These are phyloP conservation scores for Leucosporidium creatinivorum DNA, from an alignment of 768 basidiomycete species.

Conservation along the genomic window DNA sequence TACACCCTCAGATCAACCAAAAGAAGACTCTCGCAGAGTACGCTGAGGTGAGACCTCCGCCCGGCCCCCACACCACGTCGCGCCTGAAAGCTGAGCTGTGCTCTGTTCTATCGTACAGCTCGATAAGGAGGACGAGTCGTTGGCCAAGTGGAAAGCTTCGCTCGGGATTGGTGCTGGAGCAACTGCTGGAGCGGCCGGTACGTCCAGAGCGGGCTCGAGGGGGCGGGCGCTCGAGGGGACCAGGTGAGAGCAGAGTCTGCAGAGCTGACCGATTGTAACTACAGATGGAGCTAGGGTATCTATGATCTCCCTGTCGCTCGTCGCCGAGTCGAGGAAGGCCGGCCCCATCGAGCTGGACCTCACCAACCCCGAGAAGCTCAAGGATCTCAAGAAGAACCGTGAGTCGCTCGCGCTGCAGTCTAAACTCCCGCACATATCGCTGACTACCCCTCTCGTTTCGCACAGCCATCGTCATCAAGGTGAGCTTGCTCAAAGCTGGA, in stretches of 20 bases:
- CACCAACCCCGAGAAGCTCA: constrained; percentile 47
- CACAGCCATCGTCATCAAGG: constrained; percentile 39
- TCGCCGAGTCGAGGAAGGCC: constrained; percentile 56
- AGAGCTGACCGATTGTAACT: no score
- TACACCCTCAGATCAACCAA: constrained; percentile 1
- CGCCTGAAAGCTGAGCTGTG: not conserved
- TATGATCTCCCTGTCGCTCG: constrained; percentile 68
- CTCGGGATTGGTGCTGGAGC: constrained; percentile 64
- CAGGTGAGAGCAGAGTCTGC: not conserved
- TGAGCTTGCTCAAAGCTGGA: not conserved
- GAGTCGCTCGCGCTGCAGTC: no score
- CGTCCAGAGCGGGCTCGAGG: no score
- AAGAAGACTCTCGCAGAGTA: constrained; percentile 23
- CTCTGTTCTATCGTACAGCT: constrained; percentile 45
- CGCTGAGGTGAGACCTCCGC: constrained; percentile 7
- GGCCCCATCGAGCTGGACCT: constrained; percentile 59
- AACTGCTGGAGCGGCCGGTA: not conserved
- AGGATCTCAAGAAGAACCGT: constrained; percentile 63
- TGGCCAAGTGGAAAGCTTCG: constrained; percentile 91
- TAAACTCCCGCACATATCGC: no score
- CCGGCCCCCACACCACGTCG: not conserved
- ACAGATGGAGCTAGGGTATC: constrained; percentile 51
- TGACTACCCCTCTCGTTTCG: no score
- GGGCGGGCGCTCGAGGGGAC: not conserved
- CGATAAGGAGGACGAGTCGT: constrained; percentile 84